These are phyloP conservation scores for Linnemannia schmuckeri DNA, from an alignment of 192 early-diverging fungal species.

Conservation along the genomic window DNA sequence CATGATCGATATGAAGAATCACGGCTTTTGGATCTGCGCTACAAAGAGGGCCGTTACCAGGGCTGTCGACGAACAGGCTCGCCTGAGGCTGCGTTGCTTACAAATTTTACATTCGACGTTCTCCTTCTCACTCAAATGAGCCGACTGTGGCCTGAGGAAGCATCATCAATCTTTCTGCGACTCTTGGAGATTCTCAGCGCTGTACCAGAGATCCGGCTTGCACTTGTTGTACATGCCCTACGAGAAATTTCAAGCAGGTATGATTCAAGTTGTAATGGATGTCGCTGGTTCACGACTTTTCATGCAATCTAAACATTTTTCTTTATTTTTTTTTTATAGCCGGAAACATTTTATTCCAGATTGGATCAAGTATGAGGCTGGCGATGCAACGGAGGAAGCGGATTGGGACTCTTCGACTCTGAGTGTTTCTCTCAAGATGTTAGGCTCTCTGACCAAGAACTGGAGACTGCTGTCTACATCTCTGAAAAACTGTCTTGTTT, in stretches of 20 bases:
- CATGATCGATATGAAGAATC: neutral
- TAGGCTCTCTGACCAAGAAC: neutral
- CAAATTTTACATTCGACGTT: constrained; percentile 40
- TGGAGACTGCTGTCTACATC: constrained; percentile 25
- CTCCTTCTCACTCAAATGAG: constrained; percentile 27
- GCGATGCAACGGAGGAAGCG: neutral
- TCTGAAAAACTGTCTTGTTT: constrained; percentile 27
- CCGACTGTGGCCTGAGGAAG: constrained; percentile 7
- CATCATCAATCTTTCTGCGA: constrained; percentile 9
- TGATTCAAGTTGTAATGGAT: neutral
- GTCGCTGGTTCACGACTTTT: neutral
- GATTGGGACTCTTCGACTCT: neutral
- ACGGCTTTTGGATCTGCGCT: neutral
- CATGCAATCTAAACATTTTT: neutral
- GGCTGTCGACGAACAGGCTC: neutral
- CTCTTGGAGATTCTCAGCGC: constrained; percentile 10
- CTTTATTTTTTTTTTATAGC: constrained; percentile 12
- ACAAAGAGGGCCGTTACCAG: neutral
- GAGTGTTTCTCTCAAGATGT: neutral
- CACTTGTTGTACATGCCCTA: constrained; percentile 21
- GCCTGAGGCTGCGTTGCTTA: neutral
- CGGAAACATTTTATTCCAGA: constrained; percentile 24
- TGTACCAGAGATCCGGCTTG: constrained; percentile 35
- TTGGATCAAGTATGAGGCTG: neutral
- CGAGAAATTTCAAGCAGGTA: constrained; percentile 51